Conservation (phyloP, 2,329 filamentous ascomycete species). For the Pseudopithomyces chartarum region DNA sequence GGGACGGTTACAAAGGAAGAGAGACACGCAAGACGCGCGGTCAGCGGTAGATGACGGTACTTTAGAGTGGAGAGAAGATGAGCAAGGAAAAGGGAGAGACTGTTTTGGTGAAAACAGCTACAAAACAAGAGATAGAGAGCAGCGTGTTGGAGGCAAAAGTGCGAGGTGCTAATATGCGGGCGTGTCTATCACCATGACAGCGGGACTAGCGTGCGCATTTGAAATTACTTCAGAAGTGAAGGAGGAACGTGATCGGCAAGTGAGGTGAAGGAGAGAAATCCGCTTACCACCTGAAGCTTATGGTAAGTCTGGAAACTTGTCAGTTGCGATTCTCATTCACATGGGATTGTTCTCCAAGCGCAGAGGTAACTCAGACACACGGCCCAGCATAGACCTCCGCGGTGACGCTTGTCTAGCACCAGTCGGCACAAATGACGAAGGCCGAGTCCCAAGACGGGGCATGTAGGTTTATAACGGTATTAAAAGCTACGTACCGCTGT, state of each 20-base stretch:
- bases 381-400: background rate
- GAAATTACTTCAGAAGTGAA: background rate
- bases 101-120: background rate
- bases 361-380: background rate
- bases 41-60: constrained; percentile 4
- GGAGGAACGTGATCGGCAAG: constrained; percentile 7
- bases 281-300: constrained; percentile 77
- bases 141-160: background rate
- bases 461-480: too few relatives aligned
- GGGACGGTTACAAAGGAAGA: constrained; percentile 19
- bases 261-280: constrained; percentile 8
- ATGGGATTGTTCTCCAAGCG: constrained; percentile 13
- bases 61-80: background rate
- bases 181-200: constrained; percentile 3
- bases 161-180: background rate
- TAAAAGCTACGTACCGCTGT: constrained; percentile 55
- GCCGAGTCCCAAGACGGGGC: background rate
- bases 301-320: constrained; percentile 62
- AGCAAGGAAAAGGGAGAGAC: background rate
- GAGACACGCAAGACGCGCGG: constrained; percentile 20
- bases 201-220: background rate
- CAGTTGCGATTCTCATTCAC: constrained; percentile 33
- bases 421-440: background rate
- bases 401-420: background rate
- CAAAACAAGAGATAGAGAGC: background rate